phyloP scores from a whole-genome alignment of 768 basidiomycete species.

The Termitomyces sp. region DNA sequence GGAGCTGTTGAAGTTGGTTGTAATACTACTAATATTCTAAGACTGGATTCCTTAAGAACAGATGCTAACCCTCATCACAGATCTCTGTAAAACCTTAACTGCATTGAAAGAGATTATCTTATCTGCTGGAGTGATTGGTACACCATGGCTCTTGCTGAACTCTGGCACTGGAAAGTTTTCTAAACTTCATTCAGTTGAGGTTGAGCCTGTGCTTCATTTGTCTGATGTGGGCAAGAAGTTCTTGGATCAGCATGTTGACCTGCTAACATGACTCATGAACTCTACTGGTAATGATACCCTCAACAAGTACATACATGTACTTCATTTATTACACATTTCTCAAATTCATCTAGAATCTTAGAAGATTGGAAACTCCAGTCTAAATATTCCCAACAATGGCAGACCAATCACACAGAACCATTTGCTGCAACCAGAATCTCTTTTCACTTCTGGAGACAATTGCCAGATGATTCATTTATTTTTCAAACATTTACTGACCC shows the following conservation, averaged over 20 bases:
- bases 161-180: conserved; percentile 20
- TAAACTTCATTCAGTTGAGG: conserved; percentile 16
- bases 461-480: conserved; percentile 19
- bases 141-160: conserved; percentile 22
- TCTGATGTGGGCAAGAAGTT: conserved; percentile 10
- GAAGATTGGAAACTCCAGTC: conserved; percentile 16
- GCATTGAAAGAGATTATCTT: not conserved
- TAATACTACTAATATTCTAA: not conserved
- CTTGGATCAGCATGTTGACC: not conserved
- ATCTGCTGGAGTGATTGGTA: conserved; percentile 30
- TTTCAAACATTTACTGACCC: conserved; percentile 23
- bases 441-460: conserved; percentile 25
- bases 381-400: conserved; percentile 24
- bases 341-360: not conserved
- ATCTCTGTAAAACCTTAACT: not conserved
- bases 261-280: conserved; percentile 25
- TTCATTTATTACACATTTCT: not conserved
- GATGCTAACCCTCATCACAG: not conserved
- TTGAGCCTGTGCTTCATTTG: conserved; percentile 22
- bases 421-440: conserved; percentile 18
- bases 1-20: not conserved
- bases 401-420: conserved; percentile 23
- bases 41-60: not conserved
- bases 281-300: conserved; percentile 22
- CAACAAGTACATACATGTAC: not conserved